Conservation (phyloP, 164 flowering plant species). For the Macadamia integrifolia region DNA sequence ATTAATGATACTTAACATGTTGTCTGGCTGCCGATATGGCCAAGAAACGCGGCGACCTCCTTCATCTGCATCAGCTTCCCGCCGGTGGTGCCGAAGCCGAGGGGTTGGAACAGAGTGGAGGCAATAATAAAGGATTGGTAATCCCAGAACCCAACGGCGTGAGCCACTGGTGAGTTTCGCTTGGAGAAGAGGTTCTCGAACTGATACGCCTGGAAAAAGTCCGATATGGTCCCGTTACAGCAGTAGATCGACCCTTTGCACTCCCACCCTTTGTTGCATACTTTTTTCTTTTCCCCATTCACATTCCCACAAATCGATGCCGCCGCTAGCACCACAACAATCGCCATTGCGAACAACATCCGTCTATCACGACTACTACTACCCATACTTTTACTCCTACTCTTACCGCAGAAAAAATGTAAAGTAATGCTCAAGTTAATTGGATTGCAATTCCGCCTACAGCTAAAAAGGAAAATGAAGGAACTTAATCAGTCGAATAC, state of each 20-base stretch:
- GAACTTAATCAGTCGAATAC: too few species aligned
- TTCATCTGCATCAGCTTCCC: slow-evolving; percentile 61
- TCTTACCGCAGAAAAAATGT: too few species aligned
- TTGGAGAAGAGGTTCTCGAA: slow-evolving; percentile 86
- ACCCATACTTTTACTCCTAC: too few species aligned
- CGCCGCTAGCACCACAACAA: too few species aligned
- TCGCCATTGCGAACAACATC: too few species aligned
- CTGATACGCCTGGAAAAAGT: slow-evolving; percentile 64
- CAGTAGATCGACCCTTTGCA: too few species aligned
- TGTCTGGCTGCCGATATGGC: slow-evolving; percentile 80
- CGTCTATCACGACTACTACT: too few species aligned
- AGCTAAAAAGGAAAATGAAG: too few species aligned
- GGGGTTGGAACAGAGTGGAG: slow-evolving; percentile 54
- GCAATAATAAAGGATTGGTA: slow-evolving; percentile 72
- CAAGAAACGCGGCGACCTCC: slow-evolving; percentile 85
- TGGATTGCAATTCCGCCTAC: too few species aligned
- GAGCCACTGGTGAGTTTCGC: slow-evolving; percentile 75
- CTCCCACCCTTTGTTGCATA: too few species aligned
- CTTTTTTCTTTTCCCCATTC: slow-evolving; percentile 22
- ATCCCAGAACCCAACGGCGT: slow-evolving; percentile 88
- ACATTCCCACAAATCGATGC: too few species aligned
- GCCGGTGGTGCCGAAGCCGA: slow-evolving; percentile 93
- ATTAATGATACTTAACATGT: slow-evolving; percentile 40
- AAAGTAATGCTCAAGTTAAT: too few species aligned
- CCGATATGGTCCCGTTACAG: slow-evolving; percentile 50